These are phyloP conservation scores for Calocera viscosa DNA, from an alignment of 768 basidiomycete genomes.

Conservation along the genomic window DNA sequence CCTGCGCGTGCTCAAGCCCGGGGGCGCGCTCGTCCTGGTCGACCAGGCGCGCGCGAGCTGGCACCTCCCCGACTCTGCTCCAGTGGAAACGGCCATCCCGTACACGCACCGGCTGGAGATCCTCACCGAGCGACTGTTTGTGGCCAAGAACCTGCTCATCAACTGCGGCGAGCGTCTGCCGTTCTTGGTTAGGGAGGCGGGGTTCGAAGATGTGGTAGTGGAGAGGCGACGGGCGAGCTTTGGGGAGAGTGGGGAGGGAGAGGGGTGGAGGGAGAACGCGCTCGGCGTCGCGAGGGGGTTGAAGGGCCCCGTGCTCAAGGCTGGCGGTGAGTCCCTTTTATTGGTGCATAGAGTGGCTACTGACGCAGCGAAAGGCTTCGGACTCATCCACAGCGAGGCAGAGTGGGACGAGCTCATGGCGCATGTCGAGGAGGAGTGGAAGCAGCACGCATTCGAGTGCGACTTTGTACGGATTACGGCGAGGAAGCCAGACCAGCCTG, in stretches of 20 bases:
- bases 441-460: neutral
- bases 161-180: neutral
- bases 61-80: neutral
- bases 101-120: conserved; percentile 1
- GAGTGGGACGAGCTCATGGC: conserved; percentile 2
- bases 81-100: neutral
- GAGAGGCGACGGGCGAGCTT: neutral
- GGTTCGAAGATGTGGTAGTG: neutral
- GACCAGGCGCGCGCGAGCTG: conserved; percentile 16
- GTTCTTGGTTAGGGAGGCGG: conserved; percentile 1
- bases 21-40: conserved; percentile 27
- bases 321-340: neutral
- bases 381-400: neutral
- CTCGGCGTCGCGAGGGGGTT: neutral
- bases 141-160: conserved; percentile 4
- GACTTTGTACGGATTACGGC: neutral
- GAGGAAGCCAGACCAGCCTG: neutral
- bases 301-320: conserved; percentile 1
- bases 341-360: neutral
- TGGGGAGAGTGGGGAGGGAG: neutral
- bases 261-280: conserved; percentile 7
- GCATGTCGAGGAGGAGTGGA: conserved; percentile 5
- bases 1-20: conserved; percentile 25
- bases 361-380: neutral
- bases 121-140: neutral